Percentiles rank a stretch among this genome's conserved stretches.
phyloP scores from a whole-genome alignment of 306 rosid genomes.

The Acacia acuminata region DNA sequence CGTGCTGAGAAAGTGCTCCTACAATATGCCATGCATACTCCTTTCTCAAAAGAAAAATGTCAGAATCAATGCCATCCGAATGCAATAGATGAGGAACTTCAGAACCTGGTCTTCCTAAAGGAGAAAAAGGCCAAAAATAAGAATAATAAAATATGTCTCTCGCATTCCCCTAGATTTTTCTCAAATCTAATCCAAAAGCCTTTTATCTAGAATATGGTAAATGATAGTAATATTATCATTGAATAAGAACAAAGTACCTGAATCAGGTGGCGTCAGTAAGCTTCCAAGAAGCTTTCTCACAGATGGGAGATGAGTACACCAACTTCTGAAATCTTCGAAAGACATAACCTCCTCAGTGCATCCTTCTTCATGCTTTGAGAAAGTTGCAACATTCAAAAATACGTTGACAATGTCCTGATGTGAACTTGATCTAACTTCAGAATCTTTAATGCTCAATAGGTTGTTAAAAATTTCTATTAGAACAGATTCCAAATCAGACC shows the following conservation, averaged over 20 bases:
- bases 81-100: constrained; percentile 68
- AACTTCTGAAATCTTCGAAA: constrained; percentile 77
- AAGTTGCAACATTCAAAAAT: constrained; percentile 68
- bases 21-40: constrained; percentile 93
- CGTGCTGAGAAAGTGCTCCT: constrained; percentile 81
- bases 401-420: constrained; percentile 46
- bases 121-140: constrained; percentile 17
- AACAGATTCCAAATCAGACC: constrained; percentile 52
- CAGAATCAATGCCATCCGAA: constrained; percentile 50
- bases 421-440: constrained; percentile 55
- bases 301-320: constrained; percentile 78
- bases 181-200: constrained; percentile 7
- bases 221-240: constrained; percentile 1
- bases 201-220: constrained; percentile 8
- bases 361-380: constrained; percentile 51
- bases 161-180: constrained; percentile 18
- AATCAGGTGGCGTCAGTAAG: constrained; percentile 68
- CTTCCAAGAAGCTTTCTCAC: constrained; percentile 85
- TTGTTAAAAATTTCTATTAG: constrained; percentile 34
- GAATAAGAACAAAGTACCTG: constrained; percentile 48
- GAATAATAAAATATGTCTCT: constrained; percentile 27
- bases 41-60: constrained; percentile 61
- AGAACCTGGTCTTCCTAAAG: constrained; percentile 70
- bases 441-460: constrained; percentile 44
- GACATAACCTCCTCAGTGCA: constrained; percentile 55